Base-by-base conservation (phyloP, 352 stramenopile genomes). In the Globisporangium yorkense region DNA sequence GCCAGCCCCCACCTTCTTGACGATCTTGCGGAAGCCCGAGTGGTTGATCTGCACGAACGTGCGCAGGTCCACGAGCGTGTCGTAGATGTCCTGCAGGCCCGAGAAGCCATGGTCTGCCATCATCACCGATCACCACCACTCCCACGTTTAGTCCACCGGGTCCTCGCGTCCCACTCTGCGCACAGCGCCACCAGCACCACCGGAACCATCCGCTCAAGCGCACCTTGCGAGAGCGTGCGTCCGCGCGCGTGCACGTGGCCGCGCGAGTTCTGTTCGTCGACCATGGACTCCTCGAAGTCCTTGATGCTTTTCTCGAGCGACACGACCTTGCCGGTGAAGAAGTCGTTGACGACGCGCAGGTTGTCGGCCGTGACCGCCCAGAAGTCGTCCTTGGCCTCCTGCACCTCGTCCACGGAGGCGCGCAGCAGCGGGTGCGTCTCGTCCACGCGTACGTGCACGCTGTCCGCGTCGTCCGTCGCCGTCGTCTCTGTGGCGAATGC, bases 11-110 rank as follows among this genome's bases (percentile, higher is more conserved):
- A 89, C 83, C 79, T 94, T 97, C 68, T 97, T 97, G 44, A 97
- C 88, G 50, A 97, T 97, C 68, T 97, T 97, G 3, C 89, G 80
- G 62, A 97, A 97, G 29, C 89, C 89, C 57, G 87, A 95, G 70
- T 92, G 78, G 70, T 97, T 97, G 51, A 97, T 92, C 61, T 96
- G 80, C 44, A 96, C 88, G 59, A 94, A 97, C 41, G 73, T 91
- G n/a, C 85, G 78, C 49, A 97, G 61, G 44, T 95, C 88, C 61
- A 95, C 81, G 35, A 97, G 65, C 57, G 88, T 90, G 54, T 96
- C 86, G 57, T 96, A 97, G 51, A 94, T 87, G 33, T 96, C 85
- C 57, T 96, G 85, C 27, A 97, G 62, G 52, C 69, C 84, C 33
- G 83, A 75, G 71, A 93, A 95, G 2, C 83, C 80, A 41, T 87